Evolutionary conservation across 2,329 filamentous ascomycete species (phyloP).

Genomic region (Ceratocystis albifundus): DNA sequence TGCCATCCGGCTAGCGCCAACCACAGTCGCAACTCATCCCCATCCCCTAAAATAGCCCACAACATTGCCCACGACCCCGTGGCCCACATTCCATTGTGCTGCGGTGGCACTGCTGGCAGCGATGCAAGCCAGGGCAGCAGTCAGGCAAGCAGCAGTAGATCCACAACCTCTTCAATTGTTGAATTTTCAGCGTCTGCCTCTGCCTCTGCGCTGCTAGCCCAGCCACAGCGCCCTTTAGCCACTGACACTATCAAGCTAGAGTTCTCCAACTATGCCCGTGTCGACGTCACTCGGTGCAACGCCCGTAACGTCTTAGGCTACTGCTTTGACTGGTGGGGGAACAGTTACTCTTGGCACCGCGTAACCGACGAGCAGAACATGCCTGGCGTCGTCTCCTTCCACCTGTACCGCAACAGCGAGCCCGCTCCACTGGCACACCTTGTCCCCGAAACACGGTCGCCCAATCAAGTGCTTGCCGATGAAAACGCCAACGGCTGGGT

Average conservation of each 20-base stretch:
- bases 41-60: background rate
- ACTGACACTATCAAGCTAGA: constrained; percentile 80
- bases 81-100: background rate
- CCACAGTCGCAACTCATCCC: background rate
- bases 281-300: constrained; percentile 61
- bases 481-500: constrained; percentile 75
- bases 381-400: constrained; percentile 57
- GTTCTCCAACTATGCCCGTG: constrained; percentile 93
- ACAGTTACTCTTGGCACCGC: constrained; percentile 73
- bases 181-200: constrained; percentile 23
- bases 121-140: background rate
- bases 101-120: background rate
- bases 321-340: constrained; percentile 89
- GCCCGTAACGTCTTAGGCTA: constrained; percentile 61
- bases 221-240: constrained; percentile 36
- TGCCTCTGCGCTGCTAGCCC: constrained; percentile 24
- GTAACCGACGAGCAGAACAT: constrained; percentile 58
- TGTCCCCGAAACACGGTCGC: constrained; percentile 64
- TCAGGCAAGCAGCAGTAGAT: background rate
- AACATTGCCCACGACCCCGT: background rate
- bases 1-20: background rate
- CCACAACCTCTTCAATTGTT: constrained; percentile 17
- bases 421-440: constrained; percentile 67
- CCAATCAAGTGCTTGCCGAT: constrained; percentile 59
- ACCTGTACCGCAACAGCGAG: constrained; percentile 57